Evolutionary conservation across 106 monocot genomes (phyloP).

Genomic region (Ottelia alismoides): DNA sequence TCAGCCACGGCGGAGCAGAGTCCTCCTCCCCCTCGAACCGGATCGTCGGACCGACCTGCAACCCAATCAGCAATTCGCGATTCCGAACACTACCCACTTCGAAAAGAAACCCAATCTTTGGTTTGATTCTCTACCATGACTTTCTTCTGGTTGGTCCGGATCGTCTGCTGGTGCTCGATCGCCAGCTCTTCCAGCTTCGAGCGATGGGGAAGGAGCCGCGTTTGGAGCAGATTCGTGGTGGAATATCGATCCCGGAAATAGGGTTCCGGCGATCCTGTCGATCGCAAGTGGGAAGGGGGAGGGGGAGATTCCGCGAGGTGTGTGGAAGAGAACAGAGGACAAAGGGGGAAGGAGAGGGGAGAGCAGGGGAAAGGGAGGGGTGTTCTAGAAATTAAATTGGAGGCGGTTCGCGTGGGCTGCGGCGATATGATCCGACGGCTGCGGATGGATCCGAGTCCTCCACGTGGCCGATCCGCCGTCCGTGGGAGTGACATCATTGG

Average conservation of each 20-base stretch:
- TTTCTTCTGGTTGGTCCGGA: conserved; percentile 46
- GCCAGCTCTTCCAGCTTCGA: conserved; percentile 31
- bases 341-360: not conserved
- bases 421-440: too few species aligned
- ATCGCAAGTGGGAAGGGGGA: too few species aligned
- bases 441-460: too few species aligned
- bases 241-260: too few species aligned
- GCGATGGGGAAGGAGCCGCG: not conserved
- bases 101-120: not conserved
- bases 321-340: not conserved
- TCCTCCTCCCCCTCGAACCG: conserved; percentile 34
- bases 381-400: not conserved
- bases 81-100: not conserved
- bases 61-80: not conserved
- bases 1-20: conserved; percentile 70
- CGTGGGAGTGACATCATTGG: too few species aligned
- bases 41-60: conserved; percentile 49
- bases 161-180: conserved; percentile 33
- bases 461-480: too few species aligned
- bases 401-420: conserved; percentile 6
- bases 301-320: too few species aligned
- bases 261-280: too few species aligned
- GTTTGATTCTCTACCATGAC: conserved; percentile 29
- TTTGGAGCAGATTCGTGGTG: not conserved
- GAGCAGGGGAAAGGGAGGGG: not conserved